phyloP scores from a whole-genome alignment of 352 stramenopile genomes.

The Saprolegnia diclina region DNA sequence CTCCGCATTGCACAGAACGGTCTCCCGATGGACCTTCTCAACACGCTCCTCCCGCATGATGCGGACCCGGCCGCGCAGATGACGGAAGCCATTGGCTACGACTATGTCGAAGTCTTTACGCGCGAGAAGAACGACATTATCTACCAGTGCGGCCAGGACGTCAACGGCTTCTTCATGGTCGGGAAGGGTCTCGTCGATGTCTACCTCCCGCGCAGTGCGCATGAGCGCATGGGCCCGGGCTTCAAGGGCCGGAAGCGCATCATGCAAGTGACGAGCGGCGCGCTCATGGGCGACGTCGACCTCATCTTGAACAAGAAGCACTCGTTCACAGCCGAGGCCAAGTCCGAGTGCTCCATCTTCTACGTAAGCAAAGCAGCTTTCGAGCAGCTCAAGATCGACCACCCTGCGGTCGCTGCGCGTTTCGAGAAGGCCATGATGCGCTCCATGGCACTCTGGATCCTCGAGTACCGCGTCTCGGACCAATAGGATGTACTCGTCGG shows the following conservation, averaged over 20 bases:
- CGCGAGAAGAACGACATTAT: conserved; percentile 61
- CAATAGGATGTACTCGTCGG: conserved; percentile 36
- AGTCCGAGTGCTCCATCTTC: conserved; percentile 64
- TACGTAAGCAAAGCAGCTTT: conserved; percentile 74
- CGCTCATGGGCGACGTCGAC: conserved; percentile 70
- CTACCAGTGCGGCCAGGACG: conserved; percentile 54
- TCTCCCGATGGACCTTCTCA: conserved; percentile 51
- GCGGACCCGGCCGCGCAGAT: conserved; percentile 32
- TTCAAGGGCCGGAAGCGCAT: conserved; percentile 77
- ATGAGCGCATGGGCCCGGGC: conserved; percentile 70
- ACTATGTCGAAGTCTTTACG: conserved; percentile 56
- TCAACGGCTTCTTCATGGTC: conserved; percentile 75
- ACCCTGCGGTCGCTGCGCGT: conserved; percentile 58
- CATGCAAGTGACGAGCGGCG: conserved; percentile 70
- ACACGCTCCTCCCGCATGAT: conserved; percentile 52
- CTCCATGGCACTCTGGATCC: conserved; percentile 75
- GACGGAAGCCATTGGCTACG: conserved; percentile 54
- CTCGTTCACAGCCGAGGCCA: conserved; percentile 72
- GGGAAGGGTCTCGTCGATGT: conserved; percentile 81
- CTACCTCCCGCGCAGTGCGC: conserved; percentile 71
- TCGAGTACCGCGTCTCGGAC: conserved; percentile 79
- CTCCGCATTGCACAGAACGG: conserved; percentile 32
- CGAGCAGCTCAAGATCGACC: conserved; percentile 54
- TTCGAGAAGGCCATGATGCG: conserved; percentile 84
- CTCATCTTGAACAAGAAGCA: conserved; percentile 76